Conservation (phyloP, 2,329 filamentous ascomycete species). For the Aspergillus sp. region DNA sequence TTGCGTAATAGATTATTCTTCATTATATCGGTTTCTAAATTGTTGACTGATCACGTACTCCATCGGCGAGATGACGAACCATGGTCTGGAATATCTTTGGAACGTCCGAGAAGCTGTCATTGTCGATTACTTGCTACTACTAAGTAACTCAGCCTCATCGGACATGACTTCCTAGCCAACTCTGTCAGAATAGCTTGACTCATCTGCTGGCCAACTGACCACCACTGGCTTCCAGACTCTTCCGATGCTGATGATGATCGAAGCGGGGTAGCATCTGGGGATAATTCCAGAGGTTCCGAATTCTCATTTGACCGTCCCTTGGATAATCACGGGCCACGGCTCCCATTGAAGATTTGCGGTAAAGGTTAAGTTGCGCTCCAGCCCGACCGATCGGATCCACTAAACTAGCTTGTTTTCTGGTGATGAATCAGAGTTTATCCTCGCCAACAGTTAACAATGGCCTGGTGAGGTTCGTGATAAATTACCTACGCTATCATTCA, state of each 20-base stretch:
- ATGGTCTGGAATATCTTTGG: neutral
- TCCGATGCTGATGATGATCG: neutral
- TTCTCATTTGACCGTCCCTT: neutral
- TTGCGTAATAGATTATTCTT: slow-evolving; percentile 1
- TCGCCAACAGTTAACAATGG: slow-evolving; percentile 1
- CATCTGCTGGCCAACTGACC: neutral
- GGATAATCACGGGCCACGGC: neutral
- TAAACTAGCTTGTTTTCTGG: slow-evolving; percentile 21
- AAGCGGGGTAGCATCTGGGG: neutral
- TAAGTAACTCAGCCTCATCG: neutral
- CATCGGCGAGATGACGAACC: neutral
- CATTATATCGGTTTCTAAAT: neutral
- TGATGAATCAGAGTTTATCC: slow-evolving; percentile 9
- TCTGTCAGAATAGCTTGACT: neutral
- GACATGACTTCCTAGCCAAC: slow-evolving; percentile 15
- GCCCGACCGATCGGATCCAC: slow-evolving; percentile 28
- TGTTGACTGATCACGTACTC: neutral
- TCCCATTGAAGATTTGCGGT: slow-evolving; percentile 7
- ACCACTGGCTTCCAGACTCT: neutral
- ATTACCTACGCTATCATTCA: neutral
- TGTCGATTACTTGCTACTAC: too few relatives aligned
- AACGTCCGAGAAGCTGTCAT: neutral
- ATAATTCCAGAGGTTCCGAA: neutral
- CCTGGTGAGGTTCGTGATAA: neutral
- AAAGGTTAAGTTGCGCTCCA: slow-evolving; percentile 21